A percentile compares a stretch with the other conserved stretches of the same genome.
Conservation (phyloP, 108 stramenopile species). For the Conticribra weissflogii region DNA sequence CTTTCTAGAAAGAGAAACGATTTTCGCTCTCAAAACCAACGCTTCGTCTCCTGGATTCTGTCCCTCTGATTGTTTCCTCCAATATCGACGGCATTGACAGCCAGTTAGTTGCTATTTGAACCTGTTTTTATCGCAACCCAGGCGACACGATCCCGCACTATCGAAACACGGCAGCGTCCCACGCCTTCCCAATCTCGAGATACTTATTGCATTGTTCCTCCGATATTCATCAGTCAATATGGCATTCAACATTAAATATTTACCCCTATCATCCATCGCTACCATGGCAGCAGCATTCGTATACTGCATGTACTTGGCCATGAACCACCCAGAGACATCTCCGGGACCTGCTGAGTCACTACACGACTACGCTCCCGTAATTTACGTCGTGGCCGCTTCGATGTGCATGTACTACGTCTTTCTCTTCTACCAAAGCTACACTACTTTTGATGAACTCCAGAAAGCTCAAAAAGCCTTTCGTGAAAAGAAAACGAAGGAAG, state of each 20-base stretch:
- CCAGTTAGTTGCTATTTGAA: too few species aligned
- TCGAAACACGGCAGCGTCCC: too few species aligned
- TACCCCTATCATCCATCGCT: slow-evolving; percentile 1
- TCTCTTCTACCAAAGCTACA: slow-evolving; percentile 21
- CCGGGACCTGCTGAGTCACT: slow-evolving; percentile 2
- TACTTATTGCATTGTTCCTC: too few species aligned
- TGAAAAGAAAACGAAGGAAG: slow-evolving; percentile 9
- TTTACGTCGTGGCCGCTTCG: slow-evolving; percentile 13
- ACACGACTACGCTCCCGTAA: slow-evolving; percentile 11
- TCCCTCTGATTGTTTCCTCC: too few species aligned
- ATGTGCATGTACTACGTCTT: slow-evolving; percentile 27
- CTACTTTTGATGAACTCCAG: slow-evolving; percentile 8
- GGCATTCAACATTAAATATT: neutral
- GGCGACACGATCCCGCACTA: too few species aligned
- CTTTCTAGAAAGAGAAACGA: too few species aligned
- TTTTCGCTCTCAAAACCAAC: too few species aligned
- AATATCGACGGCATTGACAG: too few species aligned
- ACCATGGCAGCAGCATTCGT: neutral
- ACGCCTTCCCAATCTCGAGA: too few species aligned
- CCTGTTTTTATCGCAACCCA: too few species aligned
- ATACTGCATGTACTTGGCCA: slow-evolving; percentile 8
- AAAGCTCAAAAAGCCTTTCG: neutral
- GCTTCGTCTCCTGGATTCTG: too few species aligned
- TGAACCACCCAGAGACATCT: neutral
- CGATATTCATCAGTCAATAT: too few species aligned